Evolutionary conservation across 1,284 basidiomycete species (phyloP), one percentile per base, ranked within the genome.

Genomic region (Boletus austroedulis): DNA sequence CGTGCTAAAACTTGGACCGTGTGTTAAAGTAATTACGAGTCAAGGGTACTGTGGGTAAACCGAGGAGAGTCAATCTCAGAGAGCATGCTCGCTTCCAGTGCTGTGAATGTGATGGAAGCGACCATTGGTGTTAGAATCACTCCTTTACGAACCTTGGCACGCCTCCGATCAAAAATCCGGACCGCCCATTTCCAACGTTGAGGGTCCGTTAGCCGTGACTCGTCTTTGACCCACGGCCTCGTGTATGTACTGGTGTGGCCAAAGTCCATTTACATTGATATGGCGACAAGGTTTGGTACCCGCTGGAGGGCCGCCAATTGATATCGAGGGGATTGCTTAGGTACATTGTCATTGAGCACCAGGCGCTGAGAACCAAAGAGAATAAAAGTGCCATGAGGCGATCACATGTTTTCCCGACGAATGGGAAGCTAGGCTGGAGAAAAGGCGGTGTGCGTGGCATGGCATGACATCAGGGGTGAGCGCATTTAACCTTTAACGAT

Each of bases 381-480:
- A 26, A 26, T 23, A 14, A 44, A 26, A 50, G n/a, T 44, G 34
- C 50, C 72, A 70, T 63, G 72, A 71, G 72, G 72, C 19, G 41
- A 34, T 56, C 61, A 62, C 68, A 62, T 74, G 72, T 58, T 23
- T 40, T 14, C 7, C 14, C 8, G 32, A 32, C 32, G 32, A 32
- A 32, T 32, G 14, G 32, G 32, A 32, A 32, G 32, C 32, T 7
- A 32, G 17, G 36, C 15, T 31, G 45, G 26, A 36, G 7, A 4
- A 29, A 57, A 43, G 55, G 70, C 63, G 44, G 62, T 64, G 53
- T n/a, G 17, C 34, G 34, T 36, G 34, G 34, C 10, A 36, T 57
- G 53, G 53, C 45, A 48, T 62, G 61, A 54, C 57, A 62, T 57
- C 59, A 66, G 56, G 61, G 56, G 60, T 60, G 53, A 47, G 52